Evolutionary conservation across 2,329 filamentous ascomycete genomes (phyloP), one percentile per base, ranked within the genome.

Genomic region (Didymella exigua): DNA sequence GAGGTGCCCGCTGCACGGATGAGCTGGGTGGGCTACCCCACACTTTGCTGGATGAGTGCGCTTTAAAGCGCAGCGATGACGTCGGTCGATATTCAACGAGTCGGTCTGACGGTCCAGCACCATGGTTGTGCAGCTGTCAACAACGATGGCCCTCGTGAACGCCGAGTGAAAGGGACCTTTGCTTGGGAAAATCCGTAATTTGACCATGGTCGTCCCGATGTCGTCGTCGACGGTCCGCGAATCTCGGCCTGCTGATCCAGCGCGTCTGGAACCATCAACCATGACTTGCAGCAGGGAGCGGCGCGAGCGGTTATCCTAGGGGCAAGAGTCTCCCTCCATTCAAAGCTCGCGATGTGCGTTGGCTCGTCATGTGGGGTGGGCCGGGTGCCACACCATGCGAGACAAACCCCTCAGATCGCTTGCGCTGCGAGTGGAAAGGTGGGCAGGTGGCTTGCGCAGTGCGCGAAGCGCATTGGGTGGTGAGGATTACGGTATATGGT

Each of bases 251-350:
- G 59, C 44, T 54, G 58, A 56, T 56, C 55, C 56, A 49, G 49
- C 46, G 50, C 46, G 63, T 46, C 54, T 60, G 56, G 64, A 56
- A 48, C 54, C 19, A 67, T 61, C 63, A 56, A 48, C 54, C 19
- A 67, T 61, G 66, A 67, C 60, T 64, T 66, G 66, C 62, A 68
- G 60, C 55, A 65, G 55, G 60, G 59, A 56, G 50, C 58, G 53
- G 57, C 56, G 34, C 21, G 45, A 8, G 34, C 50, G 57, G 54
- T 48, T 60, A 61, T 60, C 49, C 46, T 50, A 5, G 43, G 37
- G 50, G 19, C 14, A 13, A 14, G 7, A 24, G 7, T 13, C n/a
- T 24, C 34, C 21, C n/a, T 36, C 13, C 42, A 36, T 14, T 45
- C 27, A 23, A n/a, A 19, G 26, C 19, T 10, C 27, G 5, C 21